Conservation (phyloP, 495 filamentous ascomycete genomes). For the Aspergillus olivimuriae region DNA sequence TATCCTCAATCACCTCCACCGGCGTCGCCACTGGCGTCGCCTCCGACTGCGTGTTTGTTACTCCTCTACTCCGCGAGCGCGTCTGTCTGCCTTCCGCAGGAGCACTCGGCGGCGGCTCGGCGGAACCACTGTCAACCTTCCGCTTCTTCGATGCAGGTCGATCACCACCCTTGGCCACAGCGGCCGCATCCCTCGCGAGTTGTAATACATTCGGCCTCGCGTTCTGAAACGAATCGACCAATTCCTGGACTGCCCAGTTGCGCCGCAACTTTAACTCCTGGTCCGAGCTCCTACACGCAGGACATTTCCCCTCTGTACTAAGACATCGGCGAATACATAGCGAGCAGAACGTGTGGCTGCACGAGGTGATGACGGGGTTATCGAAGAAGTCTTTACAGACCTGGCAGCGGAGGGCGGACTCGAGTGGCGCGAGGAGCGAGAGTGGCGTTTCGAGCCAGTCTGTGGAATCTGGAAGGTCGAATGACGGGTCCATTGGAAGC, state of each 20-base stretch:
- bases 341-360: constrained; percentile 95
- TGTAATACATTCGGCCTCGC: constrained; percentile 56
- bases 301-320: constrained; percentile 75
- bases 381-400: constrained; percentile 97
- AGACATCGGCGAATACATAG: constrained; percentile 85
- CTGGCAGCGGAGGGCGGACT: constrained; percentile 84
- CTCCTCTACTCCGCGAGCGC: constrained; percentile 29
- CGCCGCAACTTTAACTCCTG: constrained; percentile 78
- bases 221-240: constrained; percentile 70
- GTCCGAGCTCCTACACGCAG: constrained; percentile 67
- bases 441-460: constrained; percentile 88
- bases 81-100: constrained; percentile 33
- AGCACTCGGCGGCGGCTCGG: constrained; percentile 4
- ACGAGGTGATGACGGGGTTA: constrained; percentile 89
- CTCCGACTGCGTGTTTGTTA: constrained; percentile 4
- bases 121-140: constrained; percentile 35
- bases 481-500: constrained; percentile 37
- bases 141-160: constrained; percentile 35
- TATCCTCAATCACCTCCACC: constrained; percentile 31
- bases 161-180: constrained; percentile 8
- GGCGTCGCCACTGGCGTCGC: neutral
- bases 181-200: constrained; percentile 46
- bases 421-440: constrained; percentile 63
- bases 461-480: constrained; percentile 76
- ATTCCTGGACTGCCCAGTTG: constrained; percentile 76